phyloP scores from a whole-genome alignment of 768 basidiomycete genomes.

The Pilatotrama ljubarskyi region DNA sequence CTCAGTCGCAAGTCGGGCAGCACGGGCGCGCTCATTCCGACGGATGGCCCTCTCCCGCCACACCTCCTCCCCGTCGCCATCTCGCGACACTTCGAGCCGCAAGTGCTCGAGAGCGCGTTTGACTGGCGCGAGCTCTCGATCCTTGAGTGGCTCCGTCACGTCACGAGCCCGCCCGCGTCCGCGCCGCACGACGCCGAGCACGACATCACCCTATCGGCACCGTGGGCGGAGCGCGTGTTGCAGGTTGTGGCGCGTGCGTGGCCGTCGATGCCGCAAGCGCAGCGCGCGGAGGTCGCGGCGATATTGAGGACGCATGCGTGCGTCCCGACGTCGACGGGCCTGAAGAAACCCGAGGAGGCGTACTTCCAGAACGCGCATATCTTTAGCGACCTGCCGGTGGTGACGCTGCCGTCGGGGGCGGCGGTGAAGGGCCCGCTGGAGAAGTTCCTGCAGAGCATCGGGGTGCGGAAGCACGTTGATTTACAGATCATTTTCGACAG shows the following conservation, averaged over 20 bases:
- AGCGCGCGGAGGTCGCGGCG: conserved; percentile 43
- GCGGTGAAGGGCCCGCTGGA: conserved; percentile 71
- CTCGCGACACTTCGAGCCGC: conserved; percentile 56
- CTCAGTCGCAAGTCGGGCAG: conserved; percentile 59
- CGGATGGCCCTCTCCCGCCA: conserved; percentile 73
- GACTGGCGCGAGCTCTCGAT: conserved; percentile 80
- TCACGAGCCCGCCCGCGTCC: conserved; percentile 50
- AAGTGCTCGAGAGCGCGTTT: conserved; percentile 55
- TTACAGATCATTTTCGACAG: conserved; percentile 91
- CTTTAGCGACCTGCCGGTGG: conserved; percentile 86
- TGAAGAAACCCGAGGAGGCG: conserved; percentile 67
- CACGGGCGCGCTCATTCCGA: conserved; percentile 53
- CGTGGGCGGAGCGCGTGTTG: conserved; percentile 83
- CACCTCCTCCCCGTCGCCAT: conserved; percentile 69
- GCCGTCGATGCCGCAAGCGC: conserved; percentile 55
- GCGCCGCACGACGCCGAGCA: conserved; percentile 48
- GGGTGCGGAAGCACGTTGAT: conserved; percentile 90
- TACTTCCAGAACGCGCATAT: conserved; percentile 88
- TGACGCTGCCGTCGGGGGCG: conserved; percentile 65
- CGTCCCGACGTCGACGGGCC: conserved; percentile 60
- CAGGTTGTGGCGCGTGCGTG: conserved; percentile 67
- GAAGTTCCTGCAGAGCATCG: conserved; percentile 67
- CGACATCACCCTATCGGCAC: conserved; percentile 63
- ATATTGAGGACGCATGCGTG: conserved; percentile 46
- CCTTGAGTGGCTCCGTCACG: conserved; percentile 70